phyloP scores from a whole-genome alignment of 768 basidiomycete genomes.

The Daedalea quercina region DNA sequence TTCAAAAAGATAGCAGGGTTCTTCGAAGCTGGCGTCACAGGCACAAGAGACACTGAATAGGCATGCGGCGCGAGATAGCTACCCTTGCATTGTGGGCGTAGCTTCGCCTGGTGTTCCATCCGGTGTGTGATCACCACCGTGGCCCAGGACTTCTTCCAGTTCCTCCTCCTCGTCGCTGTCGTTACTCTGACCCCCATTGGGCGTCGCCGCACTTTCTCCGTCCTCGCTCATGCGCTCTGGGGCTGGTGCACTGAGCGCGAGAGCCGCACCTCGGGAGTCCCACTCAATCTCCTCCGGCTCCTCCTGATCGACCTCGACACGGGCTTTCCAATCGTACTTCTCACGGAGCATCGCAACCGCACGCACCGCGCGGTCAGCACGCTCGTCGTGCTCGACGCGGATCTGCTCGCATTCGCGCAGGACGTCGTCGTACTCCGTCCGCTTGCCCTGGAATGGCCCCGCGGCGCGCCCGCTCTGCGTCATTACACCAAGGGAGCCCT shows the following conservation, averaged over 20 bases:
- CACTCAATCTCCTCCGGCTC: constrained; percentile 75
- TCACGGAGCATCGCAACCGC: constrained; percentile 75
- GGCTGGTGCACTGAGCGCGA: constrained; percentile 7
- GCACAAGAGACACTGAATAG: too few species aligned
- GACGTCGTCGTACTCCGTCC: constrained; percentile 47
- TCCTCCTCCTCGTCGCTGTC: constrained; percentile 28
- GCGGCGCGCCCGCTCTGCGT: constrained; percentile 20
- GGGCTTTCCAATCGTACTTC: constrained; percentile 75
- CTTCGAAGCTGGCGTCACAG: too few species aligned
- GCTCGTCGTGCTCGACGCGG: constrained; percentile 61
- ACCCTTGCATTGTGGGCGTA: background rate
- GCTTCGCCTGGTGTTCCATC: too few species aligned
- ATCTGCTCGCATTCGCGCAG: constrained; percentile 61
- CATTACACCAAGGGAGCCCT: constrained; percentile 26
- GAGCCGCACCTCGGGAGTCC: constrained; percentile 33
- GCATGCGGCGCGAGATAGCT: too few species aligned
- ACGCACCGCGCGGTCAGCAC: constrained; percentile 71
- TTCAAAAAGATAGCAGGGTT: too few species aligned
- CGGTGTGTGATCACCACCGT: constrained; percentile 18
- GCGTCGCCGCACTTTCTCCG: constrained; percentile 22
- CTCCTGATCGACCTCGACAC: constrained; percentile 74
- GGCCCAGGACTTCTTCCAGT: constrained; percentile 23
- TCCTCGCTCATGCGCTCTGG: constrained; percentile 19
- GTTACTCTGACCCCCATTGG: constrained; percentile 18
- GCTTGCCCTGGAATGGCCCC: constrained; percentile 28